Evolutionary conservation across 495 filamentous ascomycete species (phyloP).

Genomic region (Xylaria venustula): DNA sequence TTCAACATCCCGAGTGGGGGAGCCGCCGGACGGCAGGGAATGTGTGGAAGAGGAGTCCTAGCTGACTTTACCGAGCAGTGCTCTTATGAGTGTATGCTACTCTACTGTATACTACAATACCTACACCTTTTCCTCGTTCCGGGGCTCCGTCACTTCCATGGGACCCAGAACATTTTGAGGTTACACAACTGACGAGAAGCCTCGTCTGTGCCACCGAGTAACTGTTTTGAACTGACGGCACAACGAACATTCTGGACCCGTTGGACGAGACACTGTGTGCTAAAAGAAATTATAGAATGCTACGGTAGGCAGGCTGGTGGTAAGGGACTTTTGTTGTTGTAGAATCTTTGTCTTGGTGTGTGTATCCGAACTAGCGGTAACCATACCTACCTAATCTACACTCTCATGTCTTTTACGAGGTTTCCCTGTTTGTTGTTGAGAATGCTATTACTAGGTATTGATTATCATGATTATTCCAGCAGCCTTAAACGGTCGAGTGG

Average conservation of each 20-base stretch:
- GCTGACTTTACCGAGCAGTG: not conserved
- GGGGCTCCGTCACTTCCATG: not conserved
- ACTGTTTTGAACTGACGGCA: not conserved
- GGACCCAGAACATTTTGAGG: not conserved
- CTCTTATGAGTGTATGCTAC: too few relatives aligned
- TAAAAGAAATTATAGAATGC: not conserved
- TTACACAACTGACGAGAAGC: constrained; percentile 1
- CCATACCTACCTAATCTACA: too few relatives aligned
- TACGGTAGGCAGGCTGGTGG: not conserved
- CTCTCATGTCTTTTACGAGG: too few relatives aligned
- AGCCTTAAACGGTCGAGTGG: not conserved
- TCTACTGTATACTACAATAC: too few relatives aligned
- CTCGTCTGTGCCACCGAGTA: not conserved
- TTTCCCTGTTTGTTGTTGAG: too few relatives aligned
- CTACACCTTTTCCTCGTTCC: too few relatives aligned
- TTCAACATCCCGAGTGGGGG: constrained; percentile 2
- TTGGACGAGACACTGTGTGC: not conserved
- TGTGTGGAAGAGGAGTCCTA: constrained; percentile 1
- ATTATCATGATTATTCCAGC: not conserved
- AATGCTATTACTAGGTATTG: too few relatives aligned
- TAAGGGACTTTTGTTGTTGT: too few relatives aligned
- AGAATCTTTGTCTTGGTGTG: too few relatives aligned
- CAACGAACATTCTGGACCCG: too few relatives aligned
- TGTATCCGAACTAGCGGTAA: too few relatives aligned
- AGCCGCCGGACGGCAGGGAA: not conserved